Evolutionary conservation across 345 rosid genomes (phyloP), one percentile per base, ranked within the genome.

Genomic region (Viola odorata): DNA sequence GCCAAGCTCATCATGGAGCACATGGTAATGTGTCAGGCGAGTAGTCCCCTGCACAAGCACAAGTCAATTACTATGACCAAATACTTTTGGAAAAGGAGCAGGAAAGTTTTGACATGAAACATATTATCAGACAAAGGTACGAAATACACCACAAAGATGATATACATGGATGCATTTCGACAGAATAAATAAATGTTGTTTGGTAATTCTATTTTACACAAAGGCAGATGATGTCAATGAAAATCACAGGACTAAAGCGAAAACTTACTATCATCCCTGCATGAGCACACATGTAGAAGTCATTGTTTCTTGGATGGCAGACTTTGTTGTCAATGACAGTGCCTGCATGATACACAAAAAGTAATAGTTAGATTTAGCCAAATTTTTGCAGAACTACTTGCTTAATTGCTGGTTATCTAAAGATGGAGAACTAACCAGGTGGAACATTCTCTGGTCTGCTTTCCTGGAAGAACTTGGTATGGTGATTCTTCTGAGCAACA

Each of bases 201-300:
- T n/a, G n/a, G n/a, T n/a, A n/a, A n/a, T n/a, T n/a, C n/a, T n/a
- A n/a, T n/a, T n/a, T n/a, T n/a, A n/a, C n/a, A n/a, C n/a, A n/a
- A n/a, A n/a, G n/a, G n/a, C n/a, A n/a, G n/a, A n/a, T n/a, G n/a
- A n/a, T n/a, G n/a, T n/a, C n/a, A n/a, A n/a, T n/a, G n/a, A n/a
- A n/a, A n/a, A n/a, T n/a, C n/a, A n/a, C 50, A 11, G 15, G 14
- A n/a, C n/a, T 5, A 47, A 7, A 12, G 15, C n/a, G n/a, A 11
- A 6, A n/a, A 60, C 84, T 72, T 48, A 77, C 81, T 50, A 77
- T 80, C 81, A 75, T 77, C 36, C 80, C 84, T 0, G 81, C 81
- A 42, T 72, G 81, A 3, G 81, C 48, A n/a, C n/a, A n/a, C n/a
- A 80, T 51, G 47, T 69, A 80, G 60, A 80, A 80, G 52, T 77